Conservation (phyloP, 2,329 filamentous ascomycete genomes). For the Penicillium janthinellum region DNA sequence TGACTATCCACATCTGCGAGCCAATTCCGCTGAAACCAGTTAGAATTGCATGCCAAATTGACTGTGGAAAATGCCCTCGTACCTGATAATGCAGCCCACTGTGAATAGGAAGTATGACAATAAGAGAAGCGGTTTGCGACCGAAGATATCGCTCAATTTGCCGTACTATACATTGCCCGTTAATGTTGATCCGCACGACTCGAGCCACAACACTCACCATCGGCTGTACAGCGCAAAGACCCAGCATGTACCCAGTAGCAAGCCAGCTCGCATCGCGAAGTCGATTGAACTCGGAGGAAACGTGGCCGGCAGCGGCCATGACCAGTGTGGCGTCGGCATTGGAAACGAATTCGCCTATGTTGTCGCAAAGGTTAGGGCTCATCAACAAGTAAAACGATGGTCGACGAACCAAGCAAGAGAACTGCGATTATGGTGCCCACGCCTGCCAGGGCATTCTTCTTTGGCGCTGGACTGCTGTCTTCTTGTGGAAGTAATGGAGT, state of each 20-base stretch:
- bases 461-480: neutral
- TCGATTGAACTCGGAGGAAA: constrained; percentile 63
- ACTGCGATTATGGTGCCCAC: constrained; percentile 32
- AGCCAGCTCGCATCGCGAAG: constrained; percentile 62
- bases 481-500: constrained; percentile 17
- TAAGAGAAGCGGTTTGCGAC: constrained; percentile 55
- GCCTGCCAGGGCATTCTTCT: constrained; percentile 14
- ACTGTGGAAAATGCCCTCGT: neutral
- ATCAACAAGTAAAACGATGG: neutral
- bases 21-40: constrained; percentile 38
- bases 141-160: constrained; percentile 61
- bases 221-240: constrained; percentile 55
- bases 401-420: constrained; percentile 30
- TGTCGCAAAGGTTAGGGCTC: neutral
- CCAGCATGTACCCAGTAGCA: constrained; percentile 56
- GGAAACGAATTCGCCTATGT: constrained; percentile 63
- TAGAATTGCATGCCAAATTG: neutral
- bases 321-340: constrained; percentile 67
- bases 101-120: constrained; percentile 55
- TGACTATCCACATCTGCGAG: constrained; percentile 41
- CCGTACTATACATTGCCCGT: constrained; percentile 46
- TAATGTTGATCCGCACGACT: constrained; percentile 1
- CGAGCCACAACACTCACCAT: constrained; percentile 45
- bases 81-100: constrained; percentile 47
- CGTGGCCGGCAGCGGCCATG: constrained; percentile 65